Conservation (phyloP, 495 filamentous ascomycete species). For the Pseudevernia furfuracea region DNA sequence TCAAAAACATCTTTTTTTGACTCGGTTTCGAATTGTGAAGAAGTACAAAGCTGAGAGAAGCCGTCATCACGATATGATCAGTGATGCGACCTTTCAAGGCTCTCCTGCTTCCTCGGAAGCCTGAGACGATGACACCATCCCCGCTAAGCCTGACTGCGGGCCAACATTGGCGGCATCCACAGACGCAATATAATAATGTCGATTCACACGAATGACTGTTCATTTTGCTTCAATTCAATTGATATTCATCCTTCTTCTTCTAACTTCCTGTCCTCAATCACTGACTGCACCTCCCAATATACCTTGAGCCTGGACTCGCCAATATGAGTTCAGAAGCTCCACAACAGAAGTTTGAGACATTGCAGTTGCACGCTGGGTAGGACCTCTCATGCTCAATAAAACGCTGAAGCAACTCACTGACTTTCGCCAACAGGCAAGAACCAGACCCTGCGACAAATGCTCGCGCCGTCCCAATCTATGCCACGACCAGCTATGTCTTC, state of each 20-base stretch:
- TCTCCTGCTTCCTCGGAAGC: not conserved
- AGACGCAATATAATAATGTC: slow-evolving; percentile 7
- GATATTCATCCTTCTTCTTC: not conserved
- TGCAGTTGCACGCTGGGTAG: slow-evolving; percentile 94
- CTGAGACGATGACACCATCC: slow-evolving; percentile 14
- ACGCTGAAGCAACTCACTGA: slow-evolving; percentile 16
- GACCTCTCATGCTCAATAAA: slow-evolving; percentile 10
- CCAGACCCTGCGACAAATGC: slow-evolving; percentile 82
- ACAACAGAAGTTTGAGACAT: slow-evolving; percentile 66
- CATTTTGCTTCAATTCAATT: not conserved
- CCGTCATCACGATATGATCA: not conserved
- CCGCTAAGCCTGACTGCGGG: slow-evolving; percentile 7
- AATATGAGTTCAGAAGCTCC: slow-evolving; percentile 18
- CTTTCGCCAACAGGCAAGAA: slow-evolving; percentile 54
- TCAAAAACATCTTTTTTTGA: too few relatives aligned
- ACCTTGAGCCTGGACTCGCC: not conserved
- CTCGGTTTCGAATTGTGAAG: too few relatives aligned
- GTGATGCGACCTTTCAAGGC: not conserved
- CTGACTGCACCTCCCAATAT: not conserved
- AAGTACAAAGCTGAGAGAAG: not conserved
- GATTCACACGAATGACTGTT: too few relatives aligned
- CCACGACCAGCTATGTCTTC: slow-evolving; percentile 86
- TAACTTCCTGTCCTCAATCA: not conserved
- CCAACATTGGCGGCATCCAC: not conserved
- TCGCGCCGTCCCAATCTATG: slow-evolving; percentile 93